Evolutionary conservation across 169 alveolate genomes (phyloP), one percentile per base, ranked within the genome.

Genomic region (Plasmodium malariae): DNA sequence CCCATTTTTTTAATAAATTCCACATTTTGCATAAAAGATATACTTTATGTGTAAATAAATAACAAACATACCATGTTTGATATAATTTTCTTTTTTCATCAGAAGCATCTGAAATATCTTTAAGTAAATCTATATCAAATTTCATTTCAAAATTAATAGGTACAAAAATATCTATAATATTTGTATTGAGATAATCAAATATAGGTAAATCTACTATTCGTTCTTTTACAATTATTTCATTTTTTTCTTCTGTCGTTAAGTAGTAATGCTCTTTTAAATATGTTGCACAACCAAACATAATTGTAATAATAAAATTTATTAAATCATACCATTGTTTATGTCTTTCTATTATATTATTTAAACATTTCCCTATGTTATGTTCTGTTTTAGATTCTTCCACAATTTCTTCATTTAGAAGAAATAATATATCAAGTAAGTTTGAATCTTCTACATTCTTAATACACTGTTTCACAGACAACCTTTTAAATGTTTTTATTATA

Each of bases 1-100:
- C 70, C 90, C 90, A 80, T 28, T 80, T 63, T 65, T 80, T 80
- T 65, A 80, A n/a, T 55, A 80, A 7, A 80, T 80, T 67, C 90
- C 90, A 80, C 90, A 80, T 80, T 59, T 80, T 80, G 32, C 45
- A 48, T 48, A 80, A 11, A 21, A 80, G 24, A 63, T 80, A 80
- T 80, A 80, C 80, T 30, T 80, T 80, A 80, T 80, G 90, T 11
- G 60, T 48, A 65, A 80, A 80, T 48, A 80, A 51, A 80, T 63
- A 67, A 6, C 59, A 34, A n/a, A 63, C 40, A 80, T 80, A 80
- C 90, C 90, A 80, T 14, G 90, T 45, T 11, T 48, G 67, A 65
- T 19, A 80, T 49, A 80, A 21, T 32, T 63, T 11, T 24, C 19
- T 48, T 40, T 37, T 49, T 19, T 67, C 40, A 5, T 21, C 67